Evolutionary conservation across 2,329 filamentous ascomycete genomes (phyloP).

Genomic region (Diaporthe ampelina): DNA sequence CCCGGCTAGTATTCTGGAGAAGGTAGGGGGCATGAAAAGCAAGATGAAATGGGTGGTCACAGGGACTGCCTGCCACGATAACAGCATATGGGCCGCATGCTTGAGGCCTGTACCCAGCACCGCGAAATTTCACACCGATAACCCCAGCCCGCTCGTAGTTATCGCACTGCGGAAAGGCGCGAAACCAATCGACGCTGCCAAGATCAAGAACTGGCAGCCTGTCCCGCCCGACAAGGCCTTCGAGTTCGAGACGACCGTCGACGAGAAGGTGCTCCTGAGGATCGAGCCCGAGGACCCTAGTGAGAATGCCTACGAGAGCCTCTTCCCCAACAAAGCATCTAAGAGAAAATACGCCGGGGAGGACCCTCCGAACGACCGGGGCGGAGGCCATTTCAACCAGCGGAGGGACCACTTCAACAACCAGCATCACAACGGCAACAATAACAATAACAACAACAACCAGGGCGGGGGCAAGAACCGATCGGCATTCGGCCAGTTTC

Average conservation of each 20-base stretch:
- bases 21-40: slow-evolving; percentile 87
- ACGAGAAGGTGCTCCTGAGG: slow-evolving; percentile 86
- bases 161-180: slow-evolving; percentile 83
- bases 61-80: slow-evolving; percentile 80
- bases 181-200: slow-evolving; percentile 82
- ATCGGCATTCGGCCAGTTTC: slow-evolving; percentile 52
- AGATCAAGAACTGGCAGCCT: slow-evolving; percentile 87
- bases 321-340: slow-evolving; percentile 70
- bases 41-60: slow-evolving; percentile 89
- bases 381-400: slow-evolving; percentile 44
- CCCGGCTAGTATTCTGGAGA: slow-evolving; percentile 79
- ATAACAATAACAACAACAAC: slow-evolving; percentile 27
- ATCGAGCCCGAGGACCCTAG: slow-evolving; percentile 79
- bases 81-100: slow-evolving; percentile 88
- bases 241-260: slow-evolving; percentile 85
- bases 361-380: slow-evolving; percentile 51
- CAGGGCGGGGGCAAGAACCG: slow-evolving; percentile 54
- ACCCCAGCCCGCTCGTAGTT: slow-evolving; percentile 82
- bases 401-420: slow-evolving; percentile 49
- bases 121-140: slow-evolving; percentile 82
- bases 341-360: slow-evolving; percentile 75
- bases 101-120: slow-evolving; percentile 79
- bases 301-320: slow-evolving; percentile 75
- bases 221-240: slow-evolving; percentile 78
- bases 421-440: slow-evolving; percentile 25